Base-by-base conservation (phyloP, 1,284 basidiomycete species). In the Leucoagaricus sp. region DNA sequence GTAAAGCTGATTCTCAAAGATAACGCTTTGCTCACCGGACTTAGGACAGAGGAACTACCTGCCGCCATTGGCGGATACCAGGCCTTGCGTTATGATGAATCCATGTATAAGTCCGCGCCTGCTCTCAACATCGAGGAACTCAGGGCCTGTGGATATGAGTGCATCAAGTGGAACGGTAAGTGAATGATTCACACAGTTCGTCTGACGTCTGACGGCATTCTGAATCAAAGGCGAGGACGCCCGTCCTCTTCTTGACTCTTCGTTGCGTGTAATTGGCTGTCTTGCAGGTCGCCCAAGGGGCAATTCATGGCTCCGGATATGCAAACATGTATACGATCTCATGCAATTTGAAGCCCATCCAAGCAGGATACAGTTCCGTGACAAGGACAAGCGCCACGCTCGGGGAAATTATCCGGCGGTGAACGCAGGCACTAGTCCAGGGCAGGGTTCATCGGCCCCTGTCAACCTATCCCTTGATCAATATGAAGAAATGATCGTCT, bases 371-470 rank as follows among this genome's bases (percentile, higher is more conserved):
- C 3, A 46, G 9, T 46, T 46, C 13, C 5, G 28, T 2, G 25
- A 25, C 25, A 46, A 28, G 23, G 4, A 46, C 12, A 3, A 13
- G 19, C 5, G 13, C 4, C 44, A 46, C 15, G 15, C 15, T 6
- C 44, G 25, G 23, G 44, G 44, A 10, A 15, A n/a, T 3, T 46
- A 13, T 28, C 44, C 44, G 12, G 25, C 13, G 5, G 25, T 46
- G 12, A 46, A 46, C 25, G 25, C 28, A 12, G 44, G 44, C 4
- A 12, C n/a, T 12, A 26, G 10, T 13, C 44, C 44, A 13, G 44
- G 44, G 12, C 44, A 46, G n/a, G 44, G 51, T 40, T 47, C 52
- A 44, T n/a, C 55, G 50, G 10, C 21, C 13, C 28, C 31, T 13
- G 8, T 9, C 4, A 13, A 38, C 17, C 6, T 38, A 15, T 10